These are phyloP conservation scores for Ephemerocybe angulata DNA, from an alignment of 768 basidiomycete species.

Conservation along the genomic window DNA sequence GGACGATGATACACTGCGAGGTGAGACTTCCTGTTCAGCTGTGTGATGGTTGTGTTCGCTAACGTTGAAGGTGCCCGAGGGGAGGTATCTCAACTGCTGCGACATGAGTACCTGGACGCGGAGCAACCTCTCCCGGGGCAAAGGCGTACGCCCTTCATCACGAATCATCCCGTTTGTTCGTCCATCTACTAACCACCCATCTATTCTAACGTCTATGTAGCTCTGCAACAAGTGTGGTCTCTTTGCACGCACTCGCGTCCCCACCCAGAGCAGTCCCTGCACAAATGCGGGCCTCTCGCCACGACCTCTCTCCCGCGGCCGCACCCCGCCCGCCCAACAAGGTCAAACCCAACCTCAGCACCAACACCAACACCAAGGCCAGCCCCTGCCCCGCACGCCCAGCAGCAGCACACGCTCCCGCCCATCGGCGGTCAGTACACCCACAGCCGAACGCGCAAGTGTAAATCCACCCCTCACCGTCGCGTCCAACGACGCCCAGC, in stretches of 20 bases:
- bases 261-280: constrained; percentile 77
- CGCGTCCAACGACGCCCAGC: too few relatives aligned
- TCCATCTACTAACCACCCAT: not conserved
- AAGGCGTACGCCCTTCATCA: constrained; percentile 48
- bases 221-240: constrained; percentile 73
- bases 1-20: constrained; percentile 72
- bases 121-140: constrained; percentile 73
- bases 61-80: too few relatives aligned
- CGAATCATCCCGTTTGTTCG: not conserved
- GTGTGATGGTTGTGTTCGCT: too few relatives aligned
- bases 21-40: too few relatives aligned
- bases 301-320: constrained; percentile 44
- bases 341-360: constrained; percentile 5
- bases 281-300: constrained; percentile 70
- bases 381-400: too few relatives aligned
- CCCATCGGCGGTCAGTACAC: constrained; percentile 37
- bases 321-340: constrained; percentile 40
- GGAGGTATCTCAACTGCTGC: constrained; percentile 81
- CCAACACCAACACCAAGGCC: constrained; percentile 24
- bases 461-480: too few relatives aligned
- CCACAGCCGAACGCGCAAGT: constrained; percentile 50
- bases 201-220: constrained; percentile 20
- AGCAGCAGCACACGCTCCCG: not conserved
- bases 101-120: constrained; percentile 82
- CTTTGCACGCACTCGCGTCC: constrained; percentile 76